phyloP scores from a whole-genome alignment of 345 rosid genomes.

The Populus tremula region DNA sequence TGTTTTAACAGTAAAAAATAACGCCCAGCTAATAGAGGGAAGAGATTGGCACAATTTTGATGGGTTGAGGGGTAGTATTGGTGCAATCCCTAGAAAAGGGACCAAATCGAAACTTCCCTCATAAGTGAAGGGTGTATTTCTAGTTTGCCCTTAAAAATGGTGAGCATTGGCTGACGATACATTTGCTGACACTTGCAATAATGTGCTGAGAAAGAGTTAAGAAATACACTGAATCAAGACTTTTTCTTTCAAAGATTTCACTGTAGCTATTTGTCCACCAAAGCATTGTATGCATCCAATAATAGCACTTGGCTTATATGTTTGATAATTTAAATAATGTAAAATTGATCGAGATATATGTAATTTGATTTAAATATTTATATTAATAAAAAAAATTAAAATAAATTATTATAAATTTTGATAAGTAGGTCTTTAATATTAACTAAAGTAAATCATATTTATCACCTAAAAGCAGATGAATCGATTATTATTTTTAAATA shows the following conservation, averaged over 20 bases:
- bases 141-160: background rate
- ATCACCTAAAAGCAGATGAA: fast-evolving
- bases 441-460: fast-evolving
- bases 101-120: background rate
- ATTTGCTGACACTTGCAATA: background rate
- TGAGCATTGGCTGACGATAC: background rate
- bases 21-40: background rate
- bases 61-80: background rate
- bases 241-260: background rate
- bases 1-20: background rate
- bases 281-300: background rate
- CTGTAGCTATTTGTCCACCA: background rate
- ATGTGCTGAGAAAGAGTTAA: background rate
- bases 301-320: background rate
- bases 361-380: too few relatives aligned
- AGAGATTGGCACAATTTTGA: background rate
- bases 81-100: background rate
- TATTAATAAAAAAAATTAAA: too few relatives aligned
- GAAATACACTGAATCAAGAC: slow-evolving; percentile 12
- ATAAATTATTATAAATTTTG: too few relatives aligned
- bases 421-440: too few relatives aligned
- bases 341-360: too few relatives aligned
- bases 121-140: background rate
- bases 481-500: too few relatives aligned
- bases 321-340: too few relatives aligned